Percentiles rank a stretch among this genome's conserved stretches.
Conservation (phyloP, 192 early-diverging fungal genomes). For the Entophlyctis luteolus region DNA sequence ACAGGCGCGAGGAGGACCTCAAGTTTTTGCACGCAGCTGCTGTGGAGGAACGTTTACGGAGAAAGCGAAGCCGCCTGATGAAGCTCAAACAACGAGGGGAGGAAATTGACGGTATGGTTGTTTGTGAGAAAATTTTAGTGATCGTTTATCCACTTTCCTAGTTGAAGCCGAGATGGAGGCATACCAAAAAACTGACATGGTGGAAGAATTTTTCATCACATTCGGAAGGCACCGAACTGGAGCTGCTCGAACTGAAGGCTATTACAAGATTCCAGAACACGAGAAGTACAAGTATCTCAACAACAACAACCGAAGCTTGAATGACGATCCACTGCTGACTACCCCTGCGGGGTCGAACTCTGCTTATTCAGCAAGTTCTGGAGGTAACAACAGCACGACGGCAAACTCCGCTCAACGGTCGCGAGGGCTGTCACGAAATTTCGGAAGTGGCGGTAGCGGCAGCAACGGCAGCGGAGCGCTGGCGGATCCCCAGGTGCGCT, state of each 20-base stretch:
- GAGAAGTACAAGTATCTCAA: slow-evolving; percentile 51
- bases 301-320: slow-evolving; percentile 9
- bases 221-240: slow-evolving; percentile 58
- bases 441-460: not conserved
- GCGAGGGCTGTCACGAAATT: slow-evolving; percentile 17
- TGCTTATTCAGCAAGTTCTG: not conserved
- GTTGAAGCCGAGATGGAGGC: slow-evolving; percentile 16
- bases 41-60: slow-evolving; percentile 14
- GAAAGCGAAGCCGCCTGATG: slow-evolving; percentile 18
- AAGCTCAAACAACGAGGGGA: slow-evolving; percentile 3
- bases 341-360: not conserved
- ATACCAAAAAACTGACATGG: not conserved
- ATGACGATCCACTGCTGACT: not conserved
- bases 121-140: not conserved
- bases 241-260: slow-evolving; percentile 79
- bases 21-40: slow-evolving; percentile 27
- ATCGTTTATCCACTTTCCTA: not conserved
- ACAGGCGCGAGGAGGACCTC: slow-evolving; percentile 15
- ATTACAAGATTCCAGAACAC: slow-evolving; percentile 61
- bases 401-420: no score
- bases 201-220: slow-evolving; percentile 18
- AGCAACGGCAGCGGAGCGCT: not conserved
- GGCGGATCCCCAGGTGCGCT: not conserved
- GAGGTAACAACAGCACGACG: slow-evolving; percentile 9
- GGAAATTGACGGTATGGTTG: slow-evolving; percentile 2